A percentile compares a stretch with the other conserved stretches of the same genome.
These are phyloP conservation scores for Wickerhamomyces sydowiorum DNA, from an alignment of 805 yeast species.

Conservation along the genomic window DNA sequence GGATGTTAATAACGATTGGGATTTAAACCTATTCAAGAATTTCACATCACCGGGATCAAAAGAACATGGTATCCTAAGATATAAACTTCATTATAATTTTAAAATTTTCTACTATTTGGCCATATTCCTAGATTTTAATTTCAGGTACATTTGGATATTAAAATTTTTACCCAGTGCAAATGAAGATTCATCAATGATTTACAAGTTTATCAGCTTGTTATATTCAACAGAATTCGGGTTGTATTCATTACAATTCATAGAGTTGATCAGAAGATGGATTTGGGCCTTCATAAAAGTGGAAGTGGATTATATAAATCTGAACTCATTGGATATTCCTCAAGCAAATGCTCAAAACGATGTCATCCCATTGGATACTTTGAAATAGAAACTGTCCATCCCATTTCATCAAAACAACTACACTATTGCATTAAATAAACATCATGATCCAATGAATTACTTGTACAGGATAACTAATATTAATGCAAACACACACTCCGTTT, in stretches of 20 bases:
- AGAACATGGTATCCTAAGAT: constrained; percentile 22
- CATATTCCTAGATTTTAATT: constrained; percentile 50
- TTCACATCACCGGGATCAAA: constrained; percentile 6
- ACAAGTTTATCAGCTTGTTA: constrained; percentile 12
- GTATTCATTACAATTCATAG: constrained; percentile 65
- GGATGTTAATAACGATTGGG: constrained; percentile 93
- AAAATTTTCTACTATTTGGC: constrained; percentile 47
- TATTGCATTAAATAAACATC: too few relatives aligned
- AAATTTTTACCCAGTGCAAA: constrained; percentile 35
- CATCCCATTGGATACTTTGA: neutral
- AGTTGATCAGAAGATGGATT: constrained; percentile 76
- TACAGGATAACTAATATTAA: neutral
- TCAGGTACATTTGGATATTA: constrained; percentile 76
- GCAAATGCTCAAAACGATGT: too few relatives aligned
- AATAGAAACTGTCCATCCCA: too few relatives aligned
- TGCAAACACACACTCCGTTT: too few relatives aligned
- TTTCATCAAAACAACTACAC: too few relatives aligned
- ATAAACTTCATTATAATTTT: constrained; percentile 11
- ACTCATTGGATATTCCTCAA: neutral
- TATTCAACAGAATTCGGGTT: constrained; percentile 51
- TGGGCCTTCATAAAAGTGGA: constrained; percentile 89
- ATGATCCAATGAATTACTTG: too few relatives aligned
- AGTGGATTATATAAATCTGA: constrained; percentile 40
- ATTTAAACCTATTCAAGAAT: constrained; percentile 46
- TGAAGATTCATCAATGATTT: constrained; percentile 13